These are phyloP conservation scores for Penicillium sp. DNA, from an alignment of 2,329 filamentous ascomycete species.

Conservation along the genomic window DNA sequence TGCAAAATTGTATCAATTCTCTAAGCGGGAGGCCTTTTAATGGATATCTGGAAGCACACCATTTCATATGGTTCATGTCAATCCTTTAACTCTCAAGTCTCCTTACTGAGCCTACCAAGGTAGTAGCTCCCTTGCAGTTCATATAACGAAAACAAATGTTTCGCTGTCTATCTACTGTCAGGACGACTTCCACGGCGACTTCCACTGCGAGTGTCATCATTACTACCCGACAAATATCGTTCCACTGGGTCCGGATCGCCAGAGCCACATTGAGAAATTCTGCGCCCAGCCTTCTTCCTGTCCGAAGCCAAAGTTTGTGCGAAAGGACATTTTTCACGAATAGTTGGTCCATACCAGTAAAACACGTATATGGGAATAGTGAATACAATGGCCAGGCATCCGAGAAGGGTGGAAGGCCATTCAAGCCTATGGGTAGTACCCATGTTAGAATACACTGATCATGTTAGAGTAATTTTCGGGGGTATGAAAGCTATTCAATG, in stretches of 20 bases:
- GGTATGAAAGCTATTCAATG: background rate
- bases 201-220: too few species aligned
- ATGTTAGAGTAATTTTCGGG: background rate
- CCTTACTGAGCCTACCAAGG: too few species aligned
- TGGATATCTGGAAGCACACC: too few species aligned
- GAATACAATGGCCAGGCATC: constrained; percentile 60
- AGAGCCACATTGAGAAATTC: constrained; percentile 26
- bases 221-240: constrained; percentile 12
- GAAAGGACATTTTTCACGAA: constrained; percentile 62
- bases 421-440: constrained; percentile 52
- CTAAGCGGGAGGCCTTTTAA: too few species aligned
- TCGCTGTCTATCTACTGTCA: too few species aligned
- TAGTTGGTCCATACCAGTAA: constrained; percentile 61
- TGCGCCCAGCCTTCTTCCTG: constrained; percentile 28
- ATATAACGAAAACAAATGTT: too few species aligned
- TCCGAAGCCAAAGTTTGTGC: constrained; percentile 60
- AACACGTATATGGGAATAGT: constrained; percentile 65
- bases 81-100: too few species aligned
- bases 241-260: constrained; percentile 26
- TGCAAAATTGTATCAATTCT: too few species aligned
- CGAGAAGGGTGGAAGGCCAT: constrained; percentile 61
- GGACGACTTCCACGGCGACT: too few species aligned
- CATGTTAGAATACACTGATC: constrained; percentile 51
- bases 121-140: too few species aligned
- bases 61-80: too few species aligned